These are phyloP conservation scores for Oehlia diaphana DNA, from an alignment of 192 early-diverging fungal genomes.

Conservation along the genomic window DNA sequence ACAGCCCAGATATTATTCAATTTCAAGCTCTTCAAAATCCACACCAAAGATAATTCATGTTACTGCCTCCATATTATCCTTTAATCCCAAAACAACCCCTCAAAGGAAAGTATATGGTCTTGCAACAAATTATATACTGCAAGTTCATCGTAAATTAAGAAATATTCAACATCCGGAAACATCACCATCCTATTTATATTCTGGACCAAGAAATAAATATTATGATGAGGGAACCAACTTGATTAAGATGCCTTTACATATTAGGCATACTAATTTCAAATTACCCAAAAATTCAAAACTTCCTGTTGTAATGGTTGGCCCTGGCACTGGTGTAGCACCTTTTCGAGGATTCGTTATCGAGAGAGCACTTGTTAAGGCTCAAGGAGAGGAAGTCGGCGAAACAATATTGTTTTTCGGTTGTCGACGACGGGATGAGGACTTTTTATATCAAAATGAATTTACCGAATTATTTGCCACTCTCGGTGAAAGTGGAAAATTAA, in stretches of 20 bases:
- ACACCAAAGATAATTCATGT: conserved; percentile 74
- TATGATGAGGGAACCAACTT: conserved; percentile 27
- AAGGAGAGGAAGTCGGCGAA: conserved; percentile 71
- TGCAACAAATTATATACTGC: conserved; percentile 85
- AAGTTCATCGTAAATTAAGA: conserved; percentile 55
- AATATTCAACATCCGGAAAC: conserved; percentile 32
- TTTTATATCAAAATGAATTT: conserved; percentile 87
- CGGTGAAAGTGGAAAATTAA: conserved; percentile 60
- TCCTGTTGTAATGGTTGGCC: conserved; percentile 97
- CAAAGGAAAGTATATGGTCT: conserved; percentile 73
- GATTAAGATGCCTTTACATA: conserved; percentile 78
- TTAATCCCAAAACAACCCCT: conserved; percentile 53
- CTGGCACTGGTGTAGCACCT: conserved; percentile 98
- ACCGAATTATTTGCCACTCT: conserved; percentile 62
- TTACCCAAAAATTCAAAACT: conserved; percentile 76
- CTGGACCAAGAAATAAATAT: conserved; percentile 47
- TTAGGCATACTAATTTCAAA: conserved; percentile 88
- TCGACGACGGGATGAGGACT: conserved; percentile 82
- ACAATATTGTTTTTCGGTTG: conserved; percentile 95
- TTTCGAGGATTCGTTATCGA: conserved; percentile 97
- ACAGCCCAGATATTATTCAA: conserved; percentile 93
- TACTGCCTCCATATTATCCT: conserved; percentile 89
- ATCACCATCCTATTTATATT: conserved; percentile 38
- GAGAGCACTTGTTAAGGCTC: conserved; percentile 64
- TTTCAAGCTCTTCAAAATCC: conserved; percentile 86